A percentile compares a stretch with the other conserved stretches of the same genome.
Conservation (phyloP, 2,329 filamentous ascomycete genomes). For the Phaeomoniella chlamydospora region DNA sequence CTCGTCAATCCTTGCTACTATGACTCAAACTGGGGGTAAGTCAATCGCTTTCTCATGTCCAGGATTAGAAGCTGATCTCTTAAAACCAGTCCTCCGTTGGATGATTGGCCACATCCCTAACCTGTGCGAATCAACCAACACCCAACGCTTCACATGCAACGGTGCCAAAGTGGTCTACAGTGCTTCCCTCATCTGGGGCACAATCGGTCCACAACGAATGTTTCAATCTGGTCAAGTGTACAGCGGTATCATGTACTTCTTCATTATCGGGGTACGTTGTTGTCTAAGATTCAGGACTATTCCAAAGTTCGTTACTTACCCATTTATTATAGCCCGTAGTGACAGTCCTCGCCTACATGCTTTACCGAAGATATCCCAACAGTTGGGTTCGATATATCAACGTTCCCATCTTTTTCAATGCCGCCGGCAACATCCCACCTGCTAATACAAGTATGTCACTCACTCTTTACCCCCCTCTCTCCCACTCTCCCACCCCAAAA, state of each 20-base stretch:
- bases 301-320: constrained; percentile 18
- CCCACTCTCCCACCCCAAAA: too few relatives aligned
- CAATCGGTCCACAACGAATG: constrained; percentile 56
- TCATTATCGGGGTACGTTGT: constrained; percentile 45
- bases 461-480: too few relatives aligned
- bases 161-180: constrained; percentile 50
- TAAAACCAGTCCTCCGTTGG: constrained; percentile 28
- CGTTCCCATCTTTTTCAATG: constrained; percentile 54
- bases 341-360: constrained; percentile 47
- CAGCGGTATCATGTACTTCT: constrained; percentile 53
- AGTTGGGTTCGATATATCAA: constrained; percentile 51
- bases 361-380: constrained; percentile 47
- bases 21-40: constrained; percentile 28
- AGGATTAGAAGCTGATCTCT: neutral
- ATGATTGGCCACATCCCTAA: constrained; percentile 30
- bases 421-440: constrained; percentile 48
- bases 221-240: constrained; percentile 52
- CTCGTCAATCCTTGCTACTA: constrained; percentile 32
- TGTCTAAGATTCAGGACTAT: constrained; percentile 9
- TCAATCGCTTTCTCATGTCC: neutral
- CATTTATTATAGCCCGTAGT: constrained; percentile 23
- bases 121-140: constrained; percentile 36
- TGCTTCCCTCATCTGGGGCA: constrained; percentile 57
- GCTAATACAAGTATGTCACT: constrained; percentile 28
- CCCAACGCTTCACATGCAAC: constrained; percentile 46